These are phyloP conservation scores for Vicia faba DNA, from an alignment of 306 rosid genomes.

Conservation along the genomic window DNA sequence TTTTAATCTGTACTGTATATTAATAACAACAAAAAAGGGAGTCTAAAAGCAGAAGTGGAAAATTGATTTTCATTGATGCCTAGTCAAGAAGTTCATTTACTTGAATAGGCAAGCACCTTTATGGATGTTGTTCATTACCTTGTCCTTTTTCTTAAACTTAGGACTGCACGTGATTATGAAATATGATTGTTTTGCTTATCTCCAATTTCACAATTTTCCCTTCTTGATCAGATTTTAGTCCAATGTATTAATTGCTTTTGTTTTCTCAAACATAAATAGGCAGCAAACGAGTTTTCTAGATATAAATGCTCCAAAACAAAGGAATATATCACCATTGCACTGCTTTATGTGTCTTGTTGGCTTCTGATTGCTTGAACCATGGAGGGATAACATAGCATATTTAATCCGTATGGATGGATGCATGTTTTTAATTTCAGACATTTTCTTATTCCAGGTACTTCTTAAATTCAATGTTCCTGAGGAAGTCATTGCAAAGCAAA, in stretches of 20 bases:
- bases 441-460: slow-evolving; percentile 70
- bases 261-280: slow-evolving; percentile 8
- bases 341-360: slow-evolving; percentile 25
- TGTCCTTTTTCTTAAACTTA: slow-evolving; percentile 7
- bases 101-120: slow-evolving; percentile 22
- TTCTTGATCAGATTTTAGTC: not conserved
- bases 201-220: slow-evolving; percentile 3
- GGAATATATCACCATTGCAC: not conserved
- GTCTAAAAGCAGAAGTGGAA: slow-evolving; percentile 1
- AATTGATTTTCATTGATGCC: slow-evolving; percentile 21
- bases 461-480: slow-evolving; percentile 88
- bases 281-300: slow-evolving; percentile 14
- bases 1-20: slow-evolving; percentile 20
- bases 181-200: slow-evolving; percentile 15
- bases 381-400: slow-evolving; percentile 16
- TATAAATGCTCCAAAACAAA: not conserved
- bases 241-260: slow-evolving; percentile 22
- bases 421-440: slow-evolving; percentile 28
- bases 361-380: slow-evolving; percentile 11
- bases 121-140: slow-evolving; percentile 19
- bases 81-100: slow-evolving; percentile 19
- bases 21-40: not conserved
- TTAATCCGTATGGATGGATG: not conserved
- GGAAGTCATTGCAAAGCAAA: slow-evolving; percentile 83
- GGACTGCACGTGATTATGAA: slow-evolving; percentile 11